A percentile compares a stretch with the other conserved stretches of the same genome.
Evolutionary conservation across 2,329 filamentous ascomycete genomes (phyloP).

Genomic region (Alternaria panax): DNA sequence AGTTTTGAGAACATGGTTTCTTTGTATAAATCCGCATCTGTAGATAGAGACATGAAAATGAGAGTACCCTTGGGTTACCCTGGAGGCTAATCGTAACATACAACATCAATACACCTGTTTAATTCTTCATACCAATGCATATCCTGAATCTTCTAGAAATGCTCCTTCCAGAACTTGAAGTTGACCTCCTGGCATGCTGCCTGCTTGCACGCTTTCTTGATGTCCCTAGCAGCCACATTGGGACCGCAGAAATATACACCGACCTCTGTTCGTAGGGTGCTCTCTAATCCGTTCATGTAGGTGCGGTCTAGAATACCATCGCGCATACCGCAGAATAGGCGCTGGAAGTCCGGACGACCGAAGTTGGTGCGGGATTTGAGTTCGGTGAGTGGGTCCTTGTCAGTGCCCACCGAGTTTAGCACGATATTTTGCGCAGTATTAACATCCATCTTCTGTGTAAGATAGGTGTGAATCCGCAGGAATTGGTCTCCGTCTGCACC

Average conservation of each 20-base stretch:
- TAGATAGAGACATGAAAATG: conserved; percentile 3
- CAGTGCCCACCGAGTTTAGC: conserved; percentile 89
- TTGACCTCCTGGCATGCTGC: conserved; percentile 79
- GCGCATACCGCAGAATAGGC: conserved; percentile 83
- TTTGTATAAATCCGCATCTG: background rate
- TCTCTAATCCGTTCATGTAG: conserved; percentile 84
- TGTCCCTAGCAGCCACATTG: conserved; percentile 78
- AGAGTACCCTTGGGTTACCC: conserved; percentile 13
- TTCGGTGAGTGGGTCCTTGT: conserved; percentile 90
- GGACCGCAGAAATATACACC: conserved; percentile 99
- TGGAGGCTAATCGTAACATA: conserved; percentile 11
- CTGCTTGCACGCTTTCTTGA: conserved; percentile 79
- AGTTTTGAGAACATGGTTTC: background rate
- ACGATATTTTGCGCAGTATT: conserved; percentile 97
- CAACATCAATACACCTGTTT: background rate
- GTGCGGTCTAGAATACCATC: conserved; percentile 84
- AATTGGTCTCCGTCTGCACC: conserved; percentile 76
- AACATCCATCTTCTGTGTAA: conserved; percentile 89
- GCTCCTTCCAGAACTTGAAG: conserved; percentile 99
- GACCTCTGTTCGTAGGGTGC: conserved; percentile 79
- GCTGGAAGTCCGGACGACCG: conserved; percentile 86
- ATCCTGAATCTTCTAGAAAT: conserved; percentile 58
- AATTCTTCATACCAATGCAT: background rate
- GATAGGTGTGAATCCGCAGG: conserved; percentile 96
- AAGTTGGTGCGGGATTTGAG: conserved; percentile 91